Evolutionary conservation across 345 rosid genomes (phyloP).

Genomic region (Conringia planisiliqua): DNA sequence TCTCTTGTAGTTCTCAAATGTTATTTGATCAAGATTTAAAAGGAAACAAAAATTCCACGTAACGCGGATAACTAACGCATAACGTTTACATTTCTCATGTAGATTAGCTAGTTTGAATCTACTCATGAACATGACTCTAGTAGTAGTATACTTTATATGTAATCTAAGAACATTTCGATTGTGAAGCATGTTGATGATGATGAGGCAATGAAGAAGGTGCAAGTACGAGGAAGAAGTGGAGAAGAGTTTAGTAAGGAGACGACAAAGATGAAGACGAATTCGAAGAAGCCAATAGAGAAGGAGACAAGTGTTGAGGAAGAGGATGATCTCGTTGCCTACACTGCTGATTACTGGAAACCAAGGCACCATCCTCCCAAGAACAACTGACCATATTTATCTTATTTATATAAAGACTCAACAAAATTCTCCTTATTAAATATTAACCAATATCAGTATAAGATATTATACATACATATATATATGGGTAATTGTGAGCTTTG

Average conservation of each 20-base stretch:
- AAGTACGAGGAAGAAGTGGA: slow-evolving; percentile 1
- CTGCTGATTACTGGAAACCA: slow-evolving; percentile 66
- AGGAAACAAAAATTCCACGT: neutral
- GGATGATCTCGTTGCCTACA: slow-evolving; percentile 57
- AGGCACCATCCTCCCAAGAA: slow-evolving; percentile 87
- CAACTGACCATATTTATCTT: slow-evolving; percentile 33
- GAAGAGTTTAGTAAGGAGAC: slow-evolving; percentile 7
- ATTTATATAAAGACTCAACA: neutral
- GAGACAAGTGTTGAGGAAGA: slow-evolving; percentile 25
- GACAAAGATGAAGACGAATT: slow-evolving; percentile 2
- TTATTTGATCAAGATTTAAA: neutral
- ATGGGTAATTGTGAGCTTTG: slow-evolving; percentile 1
- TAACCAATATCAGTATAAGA: neutral
- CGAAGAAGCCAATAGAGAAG: slow-evolving; percentile 15
- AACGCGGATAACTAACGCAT: neutral
- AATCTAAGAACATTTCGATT: neutral
- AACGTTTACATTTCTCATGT: neutral
- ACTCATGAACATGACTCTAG: neutral
- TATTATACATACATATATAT: neutral
- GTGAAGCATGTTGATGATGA: slow-evolving; percentile 2
- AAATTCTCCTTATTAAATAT: neutral
- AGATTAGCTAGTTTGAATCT: neutral
- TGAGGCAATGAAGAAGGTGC: slow-evolving; percentile 12
- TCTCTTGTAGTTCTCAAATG: neutral
- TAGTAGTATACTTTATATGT: neutral